Percentiles rank a stretch among this genome's conserved stretches.
Evolutionary conservation across 768 basidiomycete genomes (phyloP).

Genomic region (Termitomyces bulborhizus): DNA sequence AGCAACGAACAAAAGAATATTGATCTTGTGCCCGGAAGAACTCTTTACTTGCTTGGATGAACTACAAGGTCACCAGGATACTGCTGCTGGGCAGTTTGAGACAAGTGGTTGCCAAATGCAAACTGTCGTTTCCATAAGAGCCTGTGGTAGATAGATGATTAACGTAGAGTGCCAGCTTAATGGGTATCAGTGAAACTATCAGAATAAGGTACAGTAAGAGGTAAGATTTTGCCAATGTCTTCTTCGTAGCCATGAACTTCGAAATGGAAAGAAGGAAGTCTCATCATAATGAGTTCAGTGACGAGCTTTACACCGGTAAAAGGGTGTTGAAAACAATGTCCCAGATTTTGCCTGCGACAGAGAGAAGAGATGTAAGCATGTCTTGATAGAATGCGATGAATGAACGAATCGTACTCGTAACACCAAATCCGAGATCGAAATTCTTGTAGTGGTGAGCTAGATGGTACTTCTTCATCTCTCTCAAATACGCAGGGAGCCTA

Average conservation of each 20-base stretch:
- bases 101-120: too few relatives aligned
- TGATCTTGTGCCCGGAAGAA: too few relatives aligned
- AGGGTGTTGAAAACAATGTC: slow-evolving; percentile 87
- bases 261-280: not conserved
- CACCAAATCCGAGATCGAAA: slow-evolving; percentile 95
- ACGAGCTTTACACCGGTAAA: slow-evolving; percentile 44
- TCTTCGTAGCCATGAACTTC: too few relatives aligned
- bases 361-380: not conserved
- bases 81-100: not conserved
- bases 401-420: slow-evolving; percentile 61
- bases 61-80: not conserved
- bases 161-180: not conserved
- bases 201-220: not conserved
- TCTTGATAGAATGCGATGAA: not conserved
- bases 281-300: not conserved
- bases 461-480: slow-evolving; percentile 95
- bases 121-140: not conserved
- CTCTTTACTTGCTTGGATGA: not conserved
- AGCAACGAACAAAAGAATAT: too few relatives aligned
- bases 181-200: not conserved
- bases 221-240: not conserved
- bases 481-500: slow-evolving; percentile 77
- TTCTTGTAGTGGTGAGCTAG: slow-evolving; percentile 98
- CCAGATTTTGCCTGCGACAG: slow-evolving; percentile 77
- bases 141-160: not conserved